phyloP scores from a whole-genome alignment of 2,329 filamentous ascomycete genomes.

The Phialocephala subalpina region DNA sequence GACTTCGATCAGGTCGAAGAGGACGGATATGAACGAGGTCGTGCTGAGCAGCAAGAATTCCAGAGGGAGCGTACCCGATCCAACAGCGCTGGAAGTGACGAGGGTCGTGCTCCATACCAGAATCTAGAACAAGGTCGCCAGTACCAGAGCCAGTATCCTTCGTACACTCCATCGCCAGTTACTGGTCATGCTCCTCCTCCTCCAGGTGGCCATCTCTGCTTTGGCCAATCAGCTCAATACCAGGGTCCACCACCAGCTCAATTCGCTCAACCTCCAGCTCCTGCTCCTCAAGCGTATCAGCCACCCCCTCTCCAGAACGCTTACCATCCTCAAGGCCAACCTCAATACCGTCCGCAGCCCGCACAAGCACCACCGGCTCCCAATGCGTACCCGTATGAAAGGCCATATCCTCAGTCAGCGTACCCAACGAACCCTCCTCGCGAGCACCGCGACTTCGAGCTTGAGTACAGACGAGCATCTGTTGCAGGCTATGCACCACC shows the following conservation, averaged over 20 bases:
- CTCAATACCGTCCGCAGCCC: conserved; percentile 21
- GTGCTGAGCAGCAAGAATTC: conserved; percentile 26
- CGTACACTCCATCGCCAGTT: conserved; percentile 25
- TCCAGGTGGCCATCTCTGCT: conserved; percentile 43
- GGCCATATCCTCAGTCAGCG: conserved; percentile 21
- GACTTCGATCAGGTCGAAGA: conserved; percentile 60
- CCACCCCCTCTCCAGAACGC: conserved; percentile 29
- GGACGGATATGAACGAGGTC: conserved; percentile 62
- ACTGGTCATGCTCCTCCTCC: conserved; percentile 39
- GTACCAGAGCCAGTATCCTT: not conserved
- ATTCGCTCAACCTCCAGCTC: conserved; percentile 31
- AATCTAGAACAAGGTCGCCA: conserved; percentile 19
- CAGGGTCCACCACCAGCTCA: conserved; percentile 29
- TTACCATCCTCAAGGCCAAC: conserved; percentile 25
- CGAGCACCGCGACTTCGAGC: conserved; percentile 31
- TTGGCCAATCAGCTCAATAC: conserved; percentile 38
- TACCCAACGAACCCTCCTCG: conserved; percentile 24
- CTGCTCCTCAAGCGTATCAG: conserved; percentile 34
- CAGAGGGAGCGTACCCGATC: conserved; percentile 38
- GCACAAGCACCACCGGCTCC: conserved; percentile 17
- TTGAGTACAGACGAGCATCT: conserved; percentile 35
- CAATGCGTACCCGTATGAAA: conserved; percentile 16
- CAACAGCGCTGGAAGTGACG: conserved; percentile 26
- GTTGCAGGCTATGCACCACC: conserved; percentile 10
- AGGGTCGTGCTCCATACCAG: not conserved